Percentiles rank a stretch among this genome's conserved stretches.
phyloP scores from a whole-genome alignment of 192 early-diverging fungal genomes.

The Allomyces macrogynus region DNA sequence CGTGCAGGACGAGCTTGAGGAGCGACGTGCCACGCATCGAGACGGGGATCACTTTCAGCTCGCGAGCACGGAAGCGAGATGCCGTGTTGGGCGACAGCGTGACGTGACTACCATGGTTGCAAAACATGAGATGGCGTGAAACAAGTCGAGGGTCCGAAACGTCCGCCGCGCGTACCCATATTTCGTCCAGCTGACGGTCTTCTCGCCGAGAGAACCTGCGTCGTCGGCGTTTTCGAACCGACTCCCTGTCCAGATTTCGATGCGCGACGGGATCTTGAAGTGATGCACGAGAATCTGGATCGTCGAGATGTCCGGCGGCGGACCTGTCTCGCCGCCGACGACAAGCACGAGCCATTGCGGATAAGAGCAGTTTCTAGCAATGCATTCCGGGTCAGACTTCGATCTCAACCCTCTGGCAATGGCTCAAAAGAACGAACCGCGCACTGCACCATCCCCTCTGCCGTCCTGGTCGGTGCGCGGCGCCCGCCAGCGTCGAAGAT shows the following conservation, averaged over 20 bases:
- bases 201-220: no score
- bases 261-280: neutral
- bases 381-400: no score
- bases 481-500: no score
- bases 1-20: neutral
- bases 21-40: neutral
- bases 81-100: neutral
- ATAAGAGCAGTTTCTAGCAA: neutral
- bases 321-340: neutral
- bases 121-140: neutral
- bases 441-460: no score
- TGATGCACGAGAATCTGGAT: neutral
- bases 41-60: neutral
- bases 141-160: no score
- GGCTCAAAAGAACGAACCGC: no score
- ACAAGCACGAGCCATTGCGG: neutral
- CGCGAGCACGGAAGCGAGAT: neutral
- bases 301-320: neutral
- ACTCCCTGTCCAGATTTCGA: neutral
- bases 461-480: no score
- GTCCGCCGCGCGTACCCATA: no score
- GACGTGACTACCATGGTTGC: neutral
- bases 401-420: no score
- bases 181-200: no score
- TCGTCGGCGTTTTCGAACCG: no score